phyloP scores from a whole-genome alignment of 169 alveolate species.

The Plasmodium yoelii region DNA sequence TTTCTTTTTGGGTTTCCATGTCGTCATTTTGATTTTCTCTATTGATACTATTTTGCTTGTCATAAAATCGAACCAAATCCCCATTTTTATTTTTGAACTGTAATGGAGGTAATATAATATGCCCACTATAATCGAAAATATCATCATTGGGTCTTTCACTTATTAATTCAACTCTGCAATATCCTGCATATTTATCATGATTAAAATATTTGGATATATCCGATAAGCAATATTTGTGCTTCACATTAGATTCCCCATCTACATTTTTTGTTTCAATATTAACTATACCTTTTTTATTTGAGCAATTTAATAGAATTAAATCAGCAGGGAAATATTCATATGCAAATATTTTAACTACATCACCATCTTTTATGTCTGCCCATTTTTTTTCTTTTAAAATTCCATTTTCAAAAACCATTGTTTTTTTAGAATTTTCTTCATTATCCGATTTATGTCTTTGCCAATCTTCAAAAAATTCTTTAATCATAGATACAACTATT shows the following conservation, averaged over 20 bases:
- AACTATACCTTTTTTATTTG: constrained; percentile 92
- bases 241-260: constrained; percentile 97
- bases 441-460: constrained; percentile 92
- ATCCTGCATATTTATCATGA: constrained; percentile 82
- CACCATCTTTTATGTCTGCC: constrained; percentile 94
- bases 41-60: constrained; percentile 5
- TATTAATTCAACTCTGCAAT: constrained; percentile 71
- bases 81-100: constrained; percentile 25
- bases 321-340: constrained; percentile 97
- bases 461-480: constrained; percentile 94
- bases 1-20: background rate
- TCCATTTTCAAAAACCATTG: constrained; percentile 85
- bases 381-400: constrained; percentile 83
- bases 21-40: background rate
- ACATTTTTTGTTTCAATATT: constrained; percentile 89
- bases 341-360: constrained; percentile 90
- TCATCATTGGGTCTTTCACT: constrained; percentile 80
- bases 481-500: constrained; percentile 91
- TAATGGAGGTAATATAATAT: constrained; percentile 74
- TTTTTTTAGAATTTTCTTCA: constrained; percentile 90
- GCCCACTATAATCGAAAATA: constrained; percentile 73
- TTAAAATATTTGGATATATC: constrained; percentile 77
- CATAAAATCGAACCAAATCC: constrained; percentile 23
- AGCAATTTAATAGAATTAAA: constrained; percentile 90
- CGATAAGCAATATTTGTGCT: constrained; percentile 89